Evolutionary conservation across 306 rosid species (phyloP).

Genomic region (Dryas octopetala): DNA sequence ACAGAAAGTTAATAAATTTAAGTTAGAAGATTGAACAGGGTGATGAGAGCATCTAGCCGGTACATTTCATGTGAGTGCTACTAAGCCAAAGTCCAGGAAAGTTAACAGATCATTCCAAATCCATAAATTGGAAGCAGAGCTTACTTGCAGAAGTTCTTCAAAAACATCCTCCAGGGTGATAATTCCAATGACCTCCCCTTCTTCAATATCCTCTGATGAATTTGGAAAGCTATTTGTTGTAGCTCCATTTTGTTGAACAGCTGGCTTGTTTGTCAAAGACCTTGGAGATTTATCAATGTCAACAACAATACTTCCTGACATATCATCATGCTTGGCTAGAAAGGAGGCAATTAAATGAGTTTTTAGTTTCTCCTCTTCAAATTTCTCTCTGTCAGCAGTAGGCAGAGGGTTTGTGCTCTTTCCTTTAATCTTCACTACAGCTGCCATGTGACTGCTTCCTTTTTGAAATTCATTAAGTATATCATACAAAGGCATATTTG

Average conservation of each 20-base stretch:
- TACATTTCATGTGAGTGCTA: constrained; percentile 2
- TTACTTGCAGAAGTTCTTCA: constrained; percentile 86
- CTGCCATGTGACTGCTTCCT: constrained; percentile 96
- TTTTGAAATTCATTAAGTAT: constrained; percentile 94
- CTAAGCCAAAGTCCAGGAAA: neutral
- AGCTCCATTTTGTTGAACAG: constrained; percentile 37
- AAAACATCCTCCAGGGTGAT: constrained; percentile 94
- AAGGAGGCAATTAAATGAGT: constrained; percentile 55
- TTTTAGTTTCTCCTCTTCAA: constrained; percentile 33
- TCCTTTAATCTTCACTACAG: constrained; percentile 71
- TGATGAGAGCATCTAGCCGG: neutral
- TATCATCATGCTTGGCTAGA: constrained; percentile 41
- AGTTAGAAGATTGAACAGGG: neutral
- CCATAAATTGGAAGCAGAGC: constrained; percentile 7
- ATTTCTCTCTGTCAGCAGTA: constrained; percentile 43
- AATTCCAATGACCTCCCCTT: constrained; percentile 86
- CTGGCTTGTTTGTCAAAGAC: constrained; percentile 34
- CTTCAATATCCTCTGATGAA: constrained; percentile 60
- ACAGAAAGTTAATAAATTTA: neutral
- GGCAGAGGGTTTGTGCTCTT: constrained; percentile 40
- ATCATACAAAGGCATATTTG: constrained; percentile 91
- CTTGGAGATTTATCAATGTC: constrained; percentile 52
- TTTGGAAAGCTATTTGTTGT: constrained; percentile 34
- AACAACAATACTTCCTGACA: constrained; percentile 40
- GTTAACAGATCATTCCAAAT: neutral